These are phyloP conservation scores for Pythium folliculosum DNA, from an alignment of 352 stramenopile species.

Conservation along the genomic window DNA sequence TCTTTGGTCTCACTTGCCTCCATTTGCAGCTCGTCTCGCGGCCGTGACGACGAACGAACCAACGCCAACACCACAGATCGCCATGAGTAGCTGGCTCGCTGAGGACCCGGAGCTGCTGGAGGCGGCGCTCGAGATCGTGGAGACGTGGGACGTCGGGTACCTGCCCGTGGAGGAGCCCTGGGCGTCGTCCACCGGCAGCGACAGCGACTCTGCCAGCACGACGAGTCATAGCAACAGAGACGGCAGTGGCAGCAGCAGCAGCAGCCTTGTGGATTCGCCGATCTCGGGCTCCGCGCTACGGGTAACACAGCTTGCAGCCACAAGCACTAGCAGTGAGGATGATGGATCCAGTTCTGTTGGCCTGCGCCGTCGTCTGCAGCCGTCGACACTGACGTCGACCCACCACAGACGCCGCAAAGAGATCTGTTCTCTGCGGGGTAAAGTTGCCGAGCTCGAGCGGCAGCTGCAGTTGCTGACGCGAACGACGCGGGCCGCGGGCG, in stretches of 20 bases:
- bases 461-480: not conserved
- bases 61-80: not conserved
- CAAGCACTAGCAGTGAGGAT: not conserved
- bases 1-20: too few relatives aligned
- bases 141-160: conserved; percentile 1
- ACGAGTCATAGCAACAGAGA: not conserved
- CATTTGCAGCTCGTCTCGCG: too few relatives aligned
- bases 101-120: conserved; percentile 12
- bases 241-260: not conserved
- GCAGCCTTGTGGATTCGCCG: not conserved
- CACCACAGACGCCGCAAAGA: conserved; percentile 11
- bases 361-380: not conserved
- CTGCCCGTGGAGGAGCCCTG: not conserved
- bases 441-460: conserved; percentile 3
- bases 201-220: not conserved
- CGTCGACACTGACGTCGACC: conserved; percentile 9
- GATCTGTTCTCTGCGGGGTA: not conserved
- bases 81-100: not conserved
- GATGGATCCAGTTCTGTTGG: too few relatives aligned
- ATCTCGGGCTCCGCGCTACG: not conserved
- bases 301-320: not conserved
- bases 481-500: not conserved
- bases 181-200: not conserved
- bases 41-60: not conserved
- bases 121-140: conserved; percentile 14